Percentiles rank a stretch among this genome's conserved stretches.
Evolutionary conservation across 352 stramenopile species (phyloP).

Genomic region (Halophytophthora batemanensis): DNA sequence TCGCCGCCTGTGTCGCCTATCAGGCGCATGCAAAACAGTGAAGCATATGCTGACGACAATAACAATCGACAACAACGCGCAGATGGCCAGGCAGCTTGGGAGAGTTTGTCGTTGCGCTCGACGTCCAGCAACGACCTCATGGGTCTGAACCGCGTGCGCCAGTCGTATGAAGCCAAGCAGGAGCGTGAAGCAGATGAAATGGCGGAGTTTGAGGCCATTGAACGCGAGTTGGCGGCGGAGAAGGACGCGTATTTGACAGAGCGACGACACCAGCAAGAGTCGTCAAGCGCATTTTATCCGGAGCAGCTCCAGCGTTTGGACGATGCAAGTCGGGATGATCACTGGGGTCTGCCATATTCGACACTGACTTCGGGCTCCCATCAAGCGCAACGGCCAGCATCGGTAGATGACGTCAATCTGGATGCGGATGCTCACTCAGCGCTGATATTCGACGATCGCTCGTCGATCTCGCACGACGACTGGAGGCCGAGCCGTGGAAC

Average conservation of each 20-base stretch:
- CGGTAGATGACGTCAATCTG: conserved; percentile 29
- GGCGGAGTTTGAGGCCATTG: conserved; percentile 75
- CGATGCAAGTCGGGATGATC: conserved; percentile 6
- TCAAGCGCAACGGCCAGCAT: conserved; percentile 4
- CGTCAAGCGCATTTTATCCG: conserved; percentile 2
- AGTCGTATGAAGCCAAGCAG: conserved; percentile 53
- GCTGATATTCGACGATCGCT: conserved; percentile 36
- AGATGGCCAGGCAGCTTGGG: conserved; percentile 16
- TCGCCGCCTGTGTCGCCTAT: conserved; percentile 19
- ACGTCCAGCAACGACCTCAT: conserved; percentile 53
- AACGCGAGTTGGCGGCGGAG: conserved; percentile 59
- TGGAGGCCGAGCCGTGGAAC: conserved; percentile 10
- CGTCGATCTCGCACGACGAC: conserved; percentile 12
- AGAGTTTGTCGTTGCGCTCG: conserved; percentile 24
- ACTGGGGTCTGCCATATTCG: conserved; percentile 21
- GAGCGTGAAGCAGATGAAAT: conserved; percentile 70
- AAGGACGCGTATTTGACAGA: conserved; percentile 58
- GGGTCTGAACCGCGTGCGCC: conserved; percentile 43
- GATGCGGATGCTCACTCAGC: conserved; percentile 43
- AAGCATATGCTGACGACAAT: conserved; percentile 2
- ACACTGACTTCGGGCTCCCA: conserved; percentile 26
- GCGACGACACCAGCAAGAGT: conserved; percentile 19
- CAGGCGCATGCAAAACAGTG: conserved; percentile 5
- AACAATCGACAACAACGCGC: neutral
- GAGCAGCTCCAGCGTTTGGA: conserved; percentile 8